These are phyloP conservation scores for Mangifera indica DNA, from an alignment of 345 rosid species.

Conservation along the genomic window DNA sequence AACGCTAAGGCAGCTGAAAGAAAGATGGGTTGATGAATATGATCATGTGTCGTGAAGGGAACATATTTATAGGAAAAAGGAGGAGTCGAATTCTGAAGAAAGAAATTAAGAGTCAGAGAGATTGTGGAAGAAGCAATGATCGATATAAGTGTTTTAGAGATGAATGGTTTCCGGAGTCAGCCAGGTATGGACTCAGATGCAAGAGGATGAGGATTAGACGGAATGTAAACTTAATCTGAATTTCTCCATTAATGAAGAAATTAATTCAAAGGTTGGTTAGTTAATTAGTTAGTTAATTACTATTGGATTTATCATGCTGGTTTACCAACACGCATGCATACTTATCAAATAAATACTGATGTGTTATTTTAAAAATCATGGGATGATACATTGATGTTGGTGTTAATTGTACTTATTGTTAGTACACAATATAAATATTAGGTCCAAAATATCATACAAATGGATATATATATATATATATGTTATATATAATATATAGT, in stretches of 20 bases:
- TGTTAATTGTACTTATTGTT: no score
- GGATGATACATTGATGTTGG: no score
- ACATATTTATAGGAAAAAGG: constrained; percentile 18
- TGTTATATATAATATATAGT: no score
- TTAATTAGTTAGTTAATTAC: not conserved
- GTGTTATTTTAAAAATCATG: no score
- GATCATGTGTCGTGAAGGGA: constrained; percentile 10
- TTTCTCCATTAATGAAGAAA: constrained; percentile 2
- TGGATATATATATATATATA: no score
- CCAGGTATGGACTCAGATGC: constrained; percentile 15
- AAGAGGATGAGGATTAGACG: constrained; percentile 25
- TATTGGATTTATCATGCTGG: not conserved
- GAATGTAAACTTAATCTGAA: constrained; percentile 8
- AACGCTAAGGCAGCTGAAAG: not conserved
- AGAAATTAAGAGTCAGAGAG: not conserved
- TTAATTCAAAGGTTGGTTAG: not conserved
- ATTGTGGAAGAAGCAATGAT: constrained; percentile 9
- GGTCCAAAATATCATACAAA: no score
- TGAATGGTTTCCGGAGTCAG: not conserved
- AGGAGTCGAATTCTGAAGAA: not conserved
- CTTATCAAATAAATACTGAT: no score
- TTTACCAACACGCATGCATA: constrained; percentile 14
- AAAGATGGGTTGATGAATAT: not conserved
- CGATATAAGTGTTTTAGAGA: not conserved
- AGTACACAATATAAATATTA: no score